These are phyloP conservation scores for Cryptosporidium xiaoi DNA, from an alignment of 169 alveolate species.

Conservation along the genomic window DNA sequence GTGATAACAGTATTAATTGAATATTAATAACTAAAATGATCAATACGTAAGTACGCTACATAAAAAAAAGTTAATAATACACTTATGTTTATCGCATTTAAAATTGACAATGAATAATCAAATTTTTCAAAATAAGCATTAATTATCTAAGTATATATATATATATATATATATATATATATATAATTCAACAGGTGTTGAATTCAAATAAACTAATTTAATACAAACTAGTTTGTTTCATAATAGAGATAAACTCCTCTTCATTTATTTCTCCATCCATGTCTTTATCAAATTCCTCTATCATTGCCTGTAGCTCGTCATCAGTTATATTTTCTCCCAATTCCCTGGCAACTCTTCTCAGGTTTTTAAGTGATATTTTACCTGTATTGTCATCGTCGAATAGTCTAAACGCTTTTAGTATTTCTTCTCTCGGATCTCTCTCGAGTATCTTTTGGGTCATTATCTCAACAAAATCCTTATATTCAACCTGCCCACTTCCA, in stretches of 20 bases:
- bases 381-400: conserved; percentile 98
- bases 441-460: conserved; percentile 91
- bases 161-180: conserved; percentile 24
- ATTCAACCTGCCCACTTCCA: conserved; percentile 86
- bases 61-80: not conserved
- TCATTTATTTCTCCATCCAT: conserved; percentile 97
- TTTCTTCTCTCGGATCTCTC: conserved; percentile 91
- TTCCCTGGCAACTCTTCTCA: conserved; percentile 97
- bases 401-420: conserved; percentile 91
- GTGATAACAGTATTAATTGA: not conserved
- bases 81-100: not conserved
- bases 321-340: conserved; percentile 97
- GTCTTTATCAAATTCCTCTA: conserved; percentile 98
- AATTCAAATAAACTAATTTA: conserved; percentile 51
- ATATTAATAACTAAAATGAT: not conserved
- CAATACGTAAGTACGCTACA: not conserved
- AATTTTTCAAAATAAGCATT: conserved; percentile 6
- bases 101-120: not conserved
- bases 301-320: conserved; percentile 97
- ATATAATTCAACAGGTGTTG: not conserved
- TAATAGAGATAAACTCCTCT: conserved; percentile 96
- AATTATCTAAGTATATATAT: conserved; percentile 19
- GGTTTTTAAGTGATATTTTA: conserved; percentile 87
- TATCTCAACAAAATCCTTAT: conserved; percentile 86
- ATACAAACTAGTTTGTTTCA: conserved; percentile 96